Conservation (phyloP, 768 basidiomycete species). For the Fomitopsis serialis region DNA sequence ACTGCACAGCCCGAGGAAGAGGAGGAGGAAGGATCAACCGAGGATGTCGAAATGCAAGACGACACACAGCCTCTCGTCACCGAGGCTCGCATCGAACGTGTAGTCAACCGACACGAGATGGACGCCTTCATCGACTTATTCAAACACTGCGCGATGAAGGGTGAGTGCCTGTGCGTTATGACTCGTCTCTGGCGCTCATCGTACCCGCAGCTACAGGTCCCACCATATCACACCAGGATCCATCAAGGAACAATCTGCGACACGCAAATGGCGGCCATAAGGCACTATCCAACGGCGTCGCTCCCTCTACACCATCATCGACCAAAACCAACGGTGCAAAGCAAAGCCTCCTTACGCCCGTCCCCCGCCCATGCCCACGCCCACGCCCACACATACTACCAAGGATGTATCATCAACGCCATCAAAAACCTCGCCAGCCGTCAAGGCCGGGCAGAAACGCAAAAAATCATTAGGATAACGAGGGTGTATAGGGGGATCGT, state of each 20-base stretch:
- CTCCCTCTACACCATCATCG: constrained; percentile 4
- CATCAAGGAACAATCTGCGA: constrained; percentile 5
- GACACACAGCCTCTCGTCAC: constrained; percentile 13
- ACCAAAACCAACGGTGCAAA: constrained; percentile 9
- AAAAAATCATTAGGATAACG: constrained; percentile 40
- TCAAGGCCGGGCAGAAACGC: constrained; percentile 46
- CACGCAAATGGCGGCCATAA: constrained; percentile 15
- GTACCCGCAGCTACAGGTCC: constrained; percentile 3
- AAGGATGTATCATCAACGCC: constrained; percentile 1
- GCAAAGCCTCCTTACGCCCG: background rate
- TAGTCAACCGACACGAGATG: constrained; percentile 53
- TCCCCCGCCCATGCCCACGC: background rate
- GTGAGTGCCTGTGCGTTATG: constrained; percentile 12
- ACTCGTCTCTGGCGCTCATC: background rate
- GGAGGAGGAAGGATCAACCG: constrained; percentile 24
- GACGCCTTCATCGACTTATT: constrained; percentile 59
- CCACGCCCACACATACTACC: background rate
- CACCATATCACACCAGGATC: background rate
- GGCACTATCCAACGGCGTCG: constrained; percentile 8
- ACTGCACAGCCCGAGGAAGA: constrained; percentile 8
- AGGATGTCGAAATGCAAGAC: constrained; percentile 24
- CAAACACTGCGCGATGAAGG: constrained; percentile 42
- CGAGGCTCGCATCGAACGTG: constrained; percentile 25
- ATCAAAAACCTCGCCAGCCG: constrained; percentile 13
- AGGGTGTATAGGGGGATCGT: background rate